A percentile compares a stretch with the other conserved stretches of the same genome.
These are phyloP conservation scores for Prunus dulcis DNA, from an alignment of 306 rosid species.

Conservation along the genomic window DNA sequence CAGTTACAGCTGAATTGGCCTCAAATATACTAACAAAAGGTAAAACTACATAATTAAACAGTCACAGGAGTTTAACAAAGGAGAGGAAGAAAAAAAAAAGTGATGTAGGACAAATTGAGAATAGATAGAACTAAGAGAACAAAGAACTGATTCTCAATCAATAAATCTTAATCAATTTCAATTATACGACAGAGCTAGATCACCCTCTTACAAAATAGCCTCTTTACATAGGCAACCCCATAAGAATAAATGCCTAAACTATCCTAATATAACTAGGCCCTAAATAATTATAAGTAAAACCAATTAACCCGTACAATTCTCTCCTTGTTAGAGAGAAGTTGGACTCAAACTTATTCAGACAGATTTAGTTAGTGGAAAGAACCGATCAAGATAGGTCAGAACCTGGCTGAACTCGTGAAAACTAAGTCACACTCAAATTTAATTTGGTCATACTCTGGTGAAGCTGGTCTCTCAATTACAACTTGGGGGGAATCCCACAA, in stretches of 20 bases:
- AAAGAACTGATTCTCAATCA: not conserved
- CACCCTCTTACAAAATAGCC: not conserved
- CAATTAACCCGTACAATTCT: not conserved
- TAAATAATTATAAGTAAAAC: not conserved
- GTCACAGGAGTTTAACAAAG: not conserved
- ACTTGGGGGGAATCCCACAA: not conserved
- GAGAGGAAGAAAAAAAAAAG: not conserved
- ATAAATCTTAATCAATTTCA: not conserved
- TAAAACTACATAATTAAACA: not conserved
- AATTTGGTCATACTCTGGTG: not conserved
- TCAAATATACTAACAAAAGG: not conserved
- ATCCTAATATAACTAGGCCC: not conserved
- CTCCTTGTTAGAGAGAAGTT: no score
- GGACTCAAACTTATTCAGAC: not conserved
- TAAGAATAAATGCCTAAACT: not conserved
- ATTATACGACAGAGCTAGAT: not conserved
- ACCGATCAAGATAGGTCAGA: not conserved
- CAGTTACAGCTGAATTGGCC: not conserved
- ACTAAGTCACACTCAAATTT: not conserved
- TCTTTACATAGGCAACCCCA: no score
- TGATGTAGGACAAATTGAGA: not conserved
- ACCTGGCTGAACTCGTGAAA: not conserved
- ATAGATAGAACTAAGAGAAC: not conserved
- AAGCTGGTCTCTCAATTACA: not conserved
- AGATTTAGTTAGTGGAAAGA: not conserved